A percentile compares a stretch with the other conserved stretches of the same genome.
Conservation (phyloP, 164 flowering plant species). For the Annona squamosa region DNA sequence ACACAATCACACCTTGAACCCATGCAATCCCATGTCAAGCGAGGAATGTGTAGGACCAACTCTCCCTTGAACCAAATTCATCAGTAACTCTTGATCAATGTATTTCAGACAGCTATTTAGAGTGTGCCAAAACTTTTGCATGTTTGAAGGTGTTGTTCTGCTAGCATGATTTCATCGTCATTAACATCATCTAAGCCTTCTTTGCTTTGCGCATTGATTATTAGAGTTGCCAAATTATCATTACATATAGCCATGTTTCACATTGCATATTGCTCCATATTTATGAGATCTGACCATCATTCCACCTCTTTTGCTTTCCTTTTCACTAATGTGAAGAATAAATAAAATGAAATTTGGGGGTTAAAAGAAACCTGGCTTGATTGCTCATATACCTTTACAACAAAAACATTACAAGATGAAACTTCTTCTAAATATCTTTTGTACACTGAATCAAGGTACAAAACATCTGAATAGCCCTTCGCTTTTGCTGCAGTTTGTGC, state of each 20-base stretch:
- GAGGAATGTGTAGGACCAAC: too few relatives aligned
- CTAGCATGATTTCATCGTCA: too few relatives aligned
- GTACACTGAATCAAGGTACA: conserved; percentile 53
- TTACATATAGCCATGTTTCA: not conserved
- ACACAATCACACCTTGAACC: too few relatives aligned
- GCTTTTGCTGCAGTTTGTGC: conserved; percentile 42
- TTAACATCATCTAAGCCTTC: too few relatives aligned
- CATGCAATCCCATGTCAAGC: too few relatives aligned
- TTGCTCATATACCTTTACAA: conserved; percentile 46
- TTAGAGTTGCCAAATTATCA: not conserved
- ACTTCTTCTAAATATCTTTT: conserved; percentile 64
- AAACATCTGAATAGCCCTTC: conserved; percentile 63
- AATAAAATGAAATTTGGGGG: not conserved
- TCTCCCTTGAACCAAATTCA: too few relatives aligned
- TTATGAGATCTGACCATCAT: not conserved
- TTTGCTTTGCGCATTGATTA: not conserved
- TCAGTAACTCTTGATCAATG: too few relatives aligned
- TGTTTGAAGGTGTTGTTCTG: too few relatives aligned
- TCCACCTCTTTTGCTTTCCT: not conserved
- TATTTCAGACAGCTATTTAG: too few relatives aligned
- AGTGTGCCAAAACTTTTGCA: too few relatives aligned
- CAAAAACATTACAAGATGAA: conserved; percentile 61
- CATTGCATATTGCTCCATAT: not conserved
- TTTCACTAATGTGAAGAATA: not conserved
- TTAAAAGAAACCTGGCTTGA: not conserved